These are phyloP conservation scores for Raddia distichophylla DNA, from an alignment of 176 grass and related monocot species.

Conservation along the genomic window DNA sequence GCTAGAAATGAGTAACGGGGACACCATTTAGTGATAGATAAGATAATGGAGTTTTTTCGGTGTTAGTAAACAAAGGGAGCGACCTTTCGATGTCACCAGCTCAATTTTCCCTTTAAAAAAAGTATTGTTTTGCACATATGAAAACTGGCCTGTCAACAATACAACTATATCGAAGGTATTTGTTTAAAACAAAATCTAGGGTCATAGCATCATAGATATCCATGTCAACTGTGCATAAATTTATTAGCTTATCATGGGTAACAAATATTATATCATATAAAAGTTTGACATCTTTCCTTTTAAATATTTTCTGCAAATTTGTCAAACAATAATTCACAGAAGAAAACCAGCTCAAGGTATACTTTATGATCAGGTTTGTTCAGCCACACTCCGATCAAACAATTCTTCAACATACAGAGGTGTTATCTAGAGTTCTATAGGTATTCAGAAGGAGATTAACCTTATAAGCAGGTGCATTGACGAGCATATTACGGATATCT, in stretches of 20 bases:
- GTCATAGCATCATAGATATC: background rate
- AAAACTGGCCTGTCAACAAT: slow-evolving; percentile 10
- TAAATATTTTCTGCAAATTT: background rate
- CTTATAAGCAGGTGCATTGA: background rate
- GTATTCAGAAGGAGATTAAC: background rate
- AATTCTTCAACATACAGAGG: background rate
- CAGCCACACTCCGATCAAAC: background rate
- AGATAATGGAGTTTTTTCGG: too few species aligned
- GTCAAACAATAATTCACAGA: background rate
- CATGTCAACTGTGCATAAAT: background rate
- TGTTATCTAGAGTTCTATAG: background rate
- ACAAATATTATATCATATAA: slow-evolving; percentile 3
- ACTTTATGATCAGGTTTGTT: background rate
- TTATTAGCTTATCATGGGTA: background rate
- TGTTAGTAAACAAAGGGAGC: too few species aligned
- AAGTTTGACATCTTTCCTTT: background rate
- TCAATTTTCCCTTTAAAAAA: background rate
- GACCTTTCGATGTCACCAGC: too few species aligned
- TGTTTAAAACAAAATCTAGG: background rate
- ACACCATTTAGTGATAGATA: too few species aligned
- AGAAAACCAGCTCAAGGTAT: background rate
- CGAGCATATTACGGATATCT: too few species aligned
- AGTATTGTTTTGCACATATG: slow-evolving; percentile 5
- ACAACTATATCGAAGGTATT: slow-evolving; percentile 21
- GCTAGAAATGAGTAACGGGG: too few species aligned